Percentiles rank a stretch among this genome's conserved stretches.
Conservation (phyloP, 768 basidiomycete genomes). For the Galerina marginata region DNA sequence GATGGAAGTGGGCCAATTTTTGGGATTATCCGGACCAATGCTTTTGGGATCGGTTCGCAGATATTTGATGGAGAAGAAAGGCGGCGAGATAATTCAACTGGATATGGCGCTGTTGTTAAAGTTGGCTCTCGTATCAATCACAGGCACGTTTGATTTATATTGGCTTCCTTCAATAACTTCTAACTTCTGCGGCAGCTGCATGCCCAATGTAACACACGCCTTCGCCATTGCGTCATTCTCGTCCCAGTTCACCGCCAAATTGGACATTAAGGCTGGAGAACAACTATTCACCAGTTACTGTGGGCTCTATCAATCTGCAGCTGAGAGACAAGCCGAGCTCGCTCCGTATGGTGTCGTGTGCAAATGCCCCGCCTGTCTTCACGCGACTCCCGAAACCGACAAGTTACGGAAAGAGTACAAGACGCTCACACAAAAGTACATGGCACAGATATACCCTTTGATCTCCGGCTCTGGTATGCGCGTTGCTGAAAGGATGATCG, state of each 20-base stretch:
- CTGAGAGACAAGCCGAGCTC: slow-evolving; percentile 31
- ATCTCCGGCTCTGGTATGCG: background rate
- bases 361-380: slow-evolving; percentile 28
- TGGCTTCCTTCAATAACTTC: background rate
- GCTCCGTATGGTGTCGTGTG: slow-evolving; percentile 35
- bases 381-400: slow-evolving; percentile 30
- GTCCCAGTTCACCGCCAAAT: slow-evolving; percentile 30
- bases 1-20: slow-evolving; percentile 41
- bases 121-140: slow-evolving; percentile 38
- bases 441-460: background rate
- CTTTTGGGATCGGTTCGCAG: slow-evolving; percentile 22
- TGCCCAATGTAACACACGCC: slow-evolving; percentile 30
- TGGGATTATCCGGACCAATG: slow-evolving; percentile 42
- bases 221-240: slow-evolving; percentile 38
- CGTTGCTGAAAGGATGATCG: background rate
- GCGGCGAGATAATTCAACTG: slow-evolving; percentile 17
- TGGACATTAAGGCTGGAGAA: slow-evolving; percentile 35
- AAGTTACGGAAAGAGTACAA: slow-evolving; percentile 25
- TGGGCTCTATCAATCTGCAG: slow-evolving; percentile 19
- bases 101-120: slow-evolving; percentile 28
- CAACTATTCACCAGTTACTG: slow-evolving; percentile 39
- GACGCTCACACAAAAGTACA: background rate
- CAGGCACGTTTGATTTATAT: slow-evolving; percentile 28
- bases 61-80: slow-evolving; percentile 6
- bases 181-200: slow-evolving; percentile 28